Conservation (phyloP, 2,329 filamentous ascomycete species). For the Neofusicoccum laricinum region DNA sequence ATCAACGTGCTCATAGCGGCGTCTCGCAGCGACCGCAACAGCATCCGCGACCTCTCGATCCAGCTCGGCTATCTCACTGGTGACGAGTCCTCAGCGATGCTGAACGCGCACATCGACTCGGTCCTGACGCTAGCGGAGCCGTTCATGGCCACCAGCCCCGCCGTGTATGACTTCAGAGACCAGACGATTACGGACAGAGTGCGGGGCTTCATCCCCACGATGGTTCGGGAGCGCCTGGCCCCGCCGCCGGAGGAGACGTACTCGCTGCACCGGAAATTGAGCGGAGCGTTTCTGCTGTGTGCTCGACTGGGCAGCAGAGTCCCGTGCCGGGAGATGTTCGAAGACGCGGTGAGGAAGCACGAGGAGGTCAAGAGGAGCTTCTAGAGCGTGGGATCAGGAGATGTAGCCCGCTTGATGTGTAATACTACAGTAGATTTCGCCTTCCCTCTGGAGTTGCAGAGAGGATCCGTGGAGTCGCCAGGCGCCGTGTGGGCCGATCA, state of each 20-base stretch:
- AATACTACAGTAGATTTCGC: neutral
- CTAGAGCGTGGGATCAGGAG: neutral
- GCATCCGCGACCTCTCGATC: constrained; percentile 67
- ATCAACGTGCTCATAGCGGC: constrained; percentile 78
- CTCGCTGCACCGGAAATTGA: constrained; percentile 88
- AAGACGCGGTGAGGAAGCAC: constrained; percentile 47
- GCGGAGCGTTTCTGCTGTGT: constrained; percentile 90
- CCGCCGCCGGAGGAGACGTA: constrained; percentile 98
- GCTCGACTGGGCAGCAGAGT: constrained; percentile 82
- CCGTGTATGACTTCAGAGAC: constrained; percentile 85
- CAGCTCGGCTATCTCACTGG: constrained; percentile 89
- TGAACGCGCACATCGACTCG: constrained; percentile 84
- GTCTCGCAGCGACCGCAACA: constrained; percentile 62
- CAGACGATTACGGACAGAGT: constrained; percentile 98
- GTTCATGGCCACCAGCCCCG: constrained; percentile 70
- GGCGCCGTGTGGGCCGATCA: neutral
- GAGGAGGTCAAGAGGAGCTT: constrained; percentile 7
- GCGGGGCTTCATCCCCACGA: constrained; percentile 81
- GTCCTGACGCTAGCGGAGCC: constrained; percentile 90
- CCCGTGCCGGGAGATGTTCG: constrained; percentile 76
- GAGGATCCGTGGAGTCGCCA: neutral
- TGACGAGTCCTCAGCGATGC: constrained; percentile 79
- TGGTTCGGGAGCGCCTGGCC: constrained; percentile 83
- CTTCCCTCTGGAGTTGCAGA: neutral
- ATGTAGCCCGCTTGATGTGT: neutral